phyloP scores from a whole-genome alignment of 2,329 filamentous ascomycete genomes.

The Scedosporium aurantiacum region DNA sequence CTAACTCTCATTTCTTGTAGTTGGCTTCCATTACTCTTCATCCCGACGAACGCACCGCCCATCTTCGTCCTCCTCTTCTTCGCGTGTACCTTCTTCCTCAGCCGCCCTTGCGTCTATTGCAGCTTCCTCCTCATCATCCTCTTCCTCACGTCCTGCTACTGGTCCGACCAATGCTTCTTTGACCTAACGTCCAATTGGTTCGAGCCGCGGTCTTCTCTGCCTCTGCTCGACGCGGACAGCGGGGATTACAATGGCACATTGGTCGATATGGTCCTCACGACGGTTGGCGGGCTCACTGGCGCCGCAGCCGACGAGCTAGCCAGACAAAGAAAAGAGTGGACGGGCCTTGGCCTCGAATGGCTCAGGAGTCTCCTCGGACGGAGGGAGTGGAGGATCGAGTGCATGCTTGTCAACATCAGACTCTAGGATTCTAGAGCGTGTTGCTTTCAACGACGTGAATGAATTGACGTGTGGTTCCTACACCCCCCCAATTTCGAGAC shows the following conservation, averaged over 20 bases:
- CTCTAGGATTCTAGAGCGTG: slow-evolving; percentile 31
- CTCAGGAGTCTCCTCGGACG: slow-evolving; percentile 68
- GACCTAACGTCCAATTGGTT: slow-evolving; percentile 92
- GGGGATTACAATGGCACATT: slow-evolving; percentile 36
- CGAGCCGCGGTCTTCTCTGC: slow-evolving; percentile 49
- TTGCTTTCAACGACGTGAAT: neutral
- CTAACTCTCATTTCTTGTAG: slow-evolving; percentile 28
- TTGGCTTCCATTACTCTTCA: slow-evolving; percentile 80
- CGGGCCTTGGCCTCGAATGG: slow-evolving; percentile 76
- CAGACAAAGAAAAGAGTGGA: slow-evolving; percentile 52
- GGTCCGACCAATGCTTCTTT: slow-evolving; percentile 85
- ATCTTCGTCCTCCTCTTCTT: slow-evolving; percentile 83
- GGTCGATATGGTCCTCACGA: slow-evolving; percentile 54
- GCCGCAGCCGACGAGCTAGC: slow-evolving; percentile 53
- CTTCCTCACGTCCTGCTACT: slow-evolving; percentile 83
- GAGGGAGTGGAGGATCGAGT: slow-evolving; percentile 83
- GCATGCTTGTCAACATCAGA: slow-evolving; percentile 76
- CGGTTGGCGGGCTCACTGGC: slow-evolving; percentile 54
- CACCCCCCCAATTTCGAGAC: neutral
- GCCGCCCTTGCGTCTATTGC: slow-evolving; percentile 96
- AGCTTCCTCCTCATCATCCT: slow-evolving; percentile 90
- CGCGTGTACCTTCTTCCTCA: slow-evolving; percentile 88
- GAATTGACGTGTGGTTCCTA: neutral
- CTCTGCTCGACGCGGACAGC: slow-evolving; percentile 17
- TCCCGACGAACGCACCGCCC: slow-evolving; percentile 75